These are phyloP conservation scores for Colletotrichum nymphaeae DNA, from an alignment of 2,329 filamentous ascomycete genomes.

Conservation along the genomic window DNA sequence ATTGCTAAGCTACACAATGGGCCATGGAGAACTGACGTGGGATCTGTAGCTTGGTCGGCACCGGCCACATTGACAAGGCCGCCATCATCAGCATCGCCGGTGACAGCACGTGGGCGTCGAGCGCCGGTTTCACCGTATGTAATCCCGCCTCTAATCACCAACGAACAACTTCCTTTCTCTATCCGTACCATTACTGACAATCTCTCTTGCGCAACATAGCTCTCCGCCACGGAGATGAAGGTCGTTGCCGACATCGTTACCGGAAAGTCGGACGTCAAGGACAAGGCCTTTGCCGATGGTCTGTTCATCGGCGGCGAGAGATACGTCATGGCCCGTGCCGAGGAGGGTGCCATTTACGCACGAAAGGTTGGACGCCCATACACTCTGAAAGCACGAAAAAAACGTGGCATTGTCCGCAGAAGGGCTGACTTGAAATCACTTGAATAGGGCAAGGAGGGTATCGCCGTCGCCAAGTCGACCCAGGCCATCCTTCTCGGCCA, in stretches of 20 bases:
- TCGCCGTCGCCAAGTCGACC: constrained; percentile 86
- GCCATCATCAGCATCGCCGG: constrained; percentile 86
- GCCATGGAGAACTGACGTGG: constrained; percentile 20
- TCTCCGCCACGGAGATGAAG: constrained; percentile 71
- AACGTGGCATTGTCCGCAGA: background rate
- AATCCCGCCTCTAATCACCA: background rate
- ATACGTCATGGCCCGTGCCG: constrained; percentile 81
- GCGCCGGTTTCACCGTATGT: constrained; percentile 78
- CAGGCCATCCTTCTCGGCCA: constrained; percentile 91
- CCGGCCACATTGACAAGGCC: constrained; percentile 83
- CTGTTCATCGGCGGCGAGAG: constrained; percentile 81
- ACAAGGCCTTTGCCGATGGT: constrained; percentile 78
- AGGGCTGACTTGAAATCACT: constrained; percentile 9
- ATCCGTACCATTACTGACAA: constrained; percentile 7
- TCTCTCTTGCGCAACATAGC: constrained; percentile 52
- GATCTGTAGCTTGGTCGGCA: constrained; percentile 77
- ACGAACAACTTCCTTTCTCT: constrained; percentile 6
- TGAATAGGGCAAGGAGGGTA: constrained; percentile 77
- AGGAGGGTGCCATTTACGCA: constrained; percentile 84
- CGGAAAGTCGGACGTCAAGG: constrained; percentile 59
- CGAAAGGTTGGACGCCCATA: constrained; percentile 74
- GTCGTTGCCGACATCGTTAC: constrained; percentile 64
- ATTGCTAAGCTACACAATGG: background rate
- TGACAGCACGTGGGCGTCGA: constrained; percentile 82
- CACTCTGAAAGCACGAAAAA: constrained; percentile 22